Conservation (phyloP, 768 basidiomycete genomes). For the Chalciporus pseudorubinellus region DNA sequence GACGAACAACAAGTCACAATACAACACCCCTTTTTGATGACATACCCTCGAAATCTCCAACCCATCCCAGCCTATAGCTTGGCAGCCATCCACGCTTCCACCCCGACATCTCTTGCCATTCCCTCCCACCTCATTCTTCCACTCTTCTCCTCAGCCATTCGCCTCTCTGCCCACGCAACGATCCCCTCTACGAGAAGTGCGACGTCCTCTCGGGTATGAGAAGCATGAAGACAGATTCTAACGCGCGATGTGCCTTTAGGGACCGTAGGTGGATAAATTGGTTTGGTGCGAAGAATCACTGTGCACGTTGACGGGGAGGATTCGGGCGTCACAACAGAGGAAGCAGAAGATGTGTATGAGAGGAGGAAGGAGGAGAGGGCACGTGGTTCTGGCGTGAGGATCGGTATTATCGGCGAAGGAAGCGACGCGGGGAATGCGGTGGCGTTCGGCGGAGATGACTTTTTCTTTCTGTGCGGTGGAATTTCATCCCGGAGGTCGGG, state of each 20-base stretch:
- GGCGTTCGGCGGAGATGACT: background rate
- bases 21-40: no score
- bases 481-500: background rate
- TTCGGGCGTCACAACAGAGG: background rate
- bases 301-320: background rate
- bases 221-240: constrained; percentile 84
- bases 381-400: constrained; percentile 75
- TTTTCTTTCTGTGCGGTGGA: background rate
- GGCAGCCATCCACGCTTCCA: constrained; percentile 29
- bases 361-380: constrained; percentile 68
- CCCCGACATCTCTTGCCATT: constrained; percentile 15
- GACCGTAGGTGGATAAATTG: constrained; percentile 84
- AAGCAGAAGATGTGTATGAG: constrained; percentile 3
- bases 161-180: constrained; percentile 34
- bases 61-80: no score
- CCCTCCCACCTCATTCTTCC: constrained; percentile 8
- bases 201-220: constrained; percentile 64
- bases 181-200: constrained; percentile 52
- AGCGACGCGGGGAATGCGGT: background rate
- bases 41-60: no score
- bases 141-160: constrained; percentile 7
- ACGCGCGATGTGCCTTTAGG: constrained; percentile 84
- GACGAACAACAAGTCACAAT: no score
- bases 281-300: constrained; percentile 9
- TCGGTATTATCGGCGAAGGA: constrained; percentile 71